Conservation (phyloP, 2,329 filamentous ascomycete species). For the Metarhizium humberi region DNA sequence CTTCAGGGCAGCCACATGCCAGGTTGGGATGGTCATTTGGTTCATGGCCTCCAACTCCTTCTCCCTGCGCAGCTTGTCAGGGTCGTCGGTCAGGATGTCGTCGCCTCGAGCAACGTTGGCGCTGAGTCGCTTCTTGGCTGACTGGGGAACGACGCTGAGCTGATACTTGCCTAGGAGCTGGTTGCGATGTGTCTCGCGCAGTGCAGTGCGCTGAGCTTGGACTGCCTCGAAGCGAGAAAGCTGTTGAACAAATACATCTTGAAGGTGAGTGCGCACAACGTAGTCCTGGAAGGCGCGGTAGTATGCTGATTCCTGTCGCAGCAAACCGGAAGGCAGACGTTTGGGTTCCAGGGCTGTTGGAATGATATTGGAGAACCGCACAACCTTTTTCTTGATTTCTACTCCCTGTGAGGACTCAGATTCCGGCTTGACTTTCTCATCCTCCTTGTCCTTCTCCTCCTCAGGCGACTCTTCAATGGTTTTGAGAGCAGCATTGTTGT, state of each 20-base stretch:
- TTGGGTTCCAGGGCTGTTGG: constrained; percentile 36
- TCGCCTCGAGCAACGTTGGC: constrained; percentile 67
- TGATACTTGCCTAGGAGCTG: constrained; percentile 81
- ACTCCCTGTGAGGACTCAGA: constrained; percentile 16
- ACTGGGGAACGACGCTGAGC: constrained; percentile 59
- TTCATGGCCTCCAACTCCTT: constrained; percentile 72
- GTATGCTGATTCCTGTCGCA: constrained; percentile 65
- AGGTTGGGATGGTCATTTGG: constrained; percentile 54
- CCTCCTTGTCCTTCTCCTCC: constrained; percentile 18
- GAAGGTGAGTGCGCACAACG: constrained; percentile 52
- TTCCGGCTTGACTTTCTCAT: constrained; percentile 9
- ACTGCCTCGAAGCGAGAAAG: constrained; percentile 80
- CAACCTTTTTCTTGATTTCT: constrained; percentile 55
- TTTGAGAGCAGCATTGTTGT: constrained; percentile 26
- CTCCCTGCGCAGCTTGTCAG: constrained; percentile 55
- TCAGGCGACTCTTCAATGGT: constrained; percentile 26
- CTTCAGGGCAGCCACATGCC: constrained; percentile 53
- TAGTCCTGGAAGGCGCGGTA: constrained; percentile 79
- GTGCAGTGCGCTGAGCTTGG: constrained; percentile 70
- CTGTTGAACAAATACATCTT: constrained; percentile 78
- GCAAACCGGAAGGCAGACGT: constrained; percentile 41
- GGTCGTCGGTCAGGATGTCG: constrained; percentile 52
- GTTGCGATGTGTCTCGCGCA: constrained; percentile 63
- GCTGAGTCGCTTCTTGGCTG: constrained; percentile 61
- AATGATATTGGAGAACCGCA: constrained; percentile 58